Evolutionary conservation across 2,329 filamentous ascomycete species (phyloP).

Genomic region (Colletotrichum coccodes): DNA sequence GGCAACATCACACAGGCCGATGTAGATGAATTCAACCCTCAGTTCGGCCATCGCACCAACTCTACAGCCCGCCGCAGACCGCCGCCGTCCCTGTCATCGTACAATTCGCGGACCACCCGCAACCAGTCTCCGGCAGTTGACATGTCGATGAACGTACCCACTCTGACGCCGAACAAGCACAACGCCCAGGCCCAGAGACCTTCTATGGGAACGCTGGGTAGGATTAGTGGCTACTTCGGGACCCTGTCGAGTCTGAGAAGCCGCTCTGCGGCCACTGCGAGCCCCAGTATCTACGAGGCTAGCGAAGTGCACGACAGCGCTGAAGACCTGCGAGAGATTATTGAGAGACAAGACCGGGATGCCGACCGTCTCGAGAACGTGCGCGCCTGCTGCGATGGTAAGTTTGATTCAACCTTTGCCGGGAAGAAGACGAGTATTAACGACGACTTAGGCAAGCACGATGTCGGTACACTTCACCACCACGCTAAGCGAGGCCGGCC

Average conservation of each 20-base stretch:
- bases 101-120: constrained; percentile 78
- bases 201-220: constrained; percentile 61
- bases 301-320: constrained; percentile 78
- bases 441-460: constrained; percentile 71
- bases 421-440: constrained; percentile 36
- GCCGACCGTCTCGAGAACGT: constrained; percentile 91
- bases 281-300: constrained; percentile 66
- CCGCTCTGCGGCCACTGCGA: constrained; percentile 57
- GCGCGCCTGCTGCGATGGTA: constrained; percentile 96
- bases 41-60: constrained; percentile 50
- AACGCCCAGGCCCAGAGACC: constrained; percentile 45
- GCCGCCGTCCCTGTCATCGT: constrained; percentile 79
- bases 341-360: constrained; percentile 81
- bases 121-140: constrained; percentile 69
- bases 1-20: constrained; percentile 70
- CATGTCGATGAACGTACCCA: constrained; percentile 63
- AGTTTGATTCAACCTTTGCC: constrained; percentile 48
- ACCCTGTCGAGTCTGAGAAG: constrained; percentile 65
- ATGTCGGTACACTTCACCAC: constrained; percentile 70
- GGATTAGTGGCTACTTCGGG: constrained; percentile 70
- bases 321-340: constrained; percentile 83
- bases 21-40: constrained; percentile 85
- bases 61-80: constrained; percentile 57
- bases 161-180: constrained; percentile 62
- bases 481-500: constrained; percentile 56